Base-by-base conservation (phyloP, 2,329 filamentous ascomycete species). In the Byssoonygena ceratinophila region DNA sequence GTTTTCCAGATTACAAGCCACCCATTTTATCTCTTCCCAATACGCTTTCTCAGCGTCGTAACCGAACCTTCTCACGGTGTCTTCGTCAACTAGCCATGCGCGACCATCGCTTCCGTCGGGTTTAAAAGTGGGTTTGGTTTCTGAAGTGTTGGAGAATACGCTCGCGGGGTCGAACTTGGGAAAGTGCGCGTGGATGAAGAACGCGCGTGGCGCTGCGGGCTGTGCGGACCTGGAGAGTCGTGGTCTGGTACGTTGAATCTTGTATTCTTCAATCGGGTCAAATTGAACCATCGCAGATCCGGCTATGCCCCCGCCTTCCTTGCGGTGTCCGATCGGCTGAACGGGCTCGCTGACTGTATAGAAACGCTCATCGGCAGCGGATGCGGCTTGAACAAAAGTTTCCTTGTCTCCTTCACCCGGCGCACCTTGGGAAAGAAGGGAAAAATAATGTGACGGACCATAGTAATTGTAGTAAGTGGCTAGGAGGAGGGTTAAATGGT, bases 361-460 rank as follows among this genome's bases (percentile, higher is more conserved):
- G 58, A 68, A 74, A 1, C 67, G 59, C 11, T 68, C 62, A 4
- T 63, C 59, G 1, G 73, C 59, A 12, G 64, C 69, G 3, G 66
- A 55, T 3, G 74, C 72, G 8, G 73, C 74, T 8, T 70, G 64
- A 9, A 73, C 58, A 57, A 76, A 76, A 0, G 73, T 76, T 57
- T 76, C 74, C 57, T 76, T 76, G 61, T 76, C 74, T 16, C 74
- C 74, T 59, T 75, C 67, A 5, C 74, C 74, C 0, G 69, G 63
- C 4, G 68, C 73, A 27, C 73, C 73, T 59, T 75, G 73, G 5
- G 67, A 70, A 7, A 74, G 63, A 0, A 76, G 60, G 0, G 66
- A 65, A 56, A 75, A 76, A 57, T 73, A 76, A 49, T 68, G 66
- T 0, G 63, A 59, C 8, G 72, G 70, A 1, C 72, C 72, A 61